These are phyloP conservation scores for Stemphylium lycopersici DNA, from an alignment of 2,329 filamentous ascomycete genomes.

Conservation along the genomic window DNA sequence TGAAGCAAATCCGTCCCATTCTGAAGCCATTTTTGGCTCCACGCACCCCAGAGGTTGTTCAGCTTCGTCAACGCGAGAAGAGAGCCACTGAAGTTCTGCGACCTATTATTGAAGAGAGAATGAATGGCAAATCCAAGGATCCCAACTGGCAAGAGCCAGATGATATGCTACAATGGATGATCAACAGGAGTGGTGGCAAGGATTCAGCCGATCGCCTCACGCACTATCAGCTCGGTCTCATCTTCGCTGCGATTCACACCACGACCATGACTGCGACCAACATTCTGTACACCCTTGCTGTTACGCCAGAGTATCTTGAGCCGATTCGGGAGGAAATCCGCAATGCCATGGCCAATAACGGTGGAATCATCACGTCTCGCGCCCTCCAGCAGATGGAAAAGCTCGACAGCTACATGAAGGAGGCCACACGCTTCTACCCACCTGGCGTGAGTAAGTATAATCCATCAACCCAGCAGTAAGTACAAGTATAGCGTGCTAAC, in stretches of 20 bases:
- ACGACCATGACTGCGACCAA: conserved; percentile 36
- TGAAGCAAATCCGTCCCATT: conserved; percentile 36
- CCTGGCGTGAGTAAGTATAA: conserved; percentile 27
- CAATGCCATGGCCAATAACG: conserved; percentile 46
- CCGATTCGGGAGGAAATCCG: conserved; percentile 52
- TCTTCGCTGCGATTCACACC: conserved; percentile 42
- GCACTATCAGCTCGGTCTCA: conserved; percentile 30
- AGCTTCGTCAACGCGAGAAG: conserved; percentile 27
- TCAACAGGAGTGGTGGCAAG: conserved; percentile 28
- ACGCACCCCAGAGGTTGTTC: conserved; percentile 32
- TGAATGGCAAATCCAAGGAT: conserved; percentile 29
- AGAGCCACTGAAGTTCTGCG: conserved; percentile 19
- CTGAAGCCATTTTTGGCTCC: conserved; percentile 33
- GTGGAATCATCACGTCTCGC: conserved; percentile 34
- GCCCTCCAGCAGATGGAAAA: conserved; percentile 45
- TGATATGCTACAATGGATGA: conserved; percentile 49
- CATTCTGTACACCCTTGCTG: conserved; percentile 41
- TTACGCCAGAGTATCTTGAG: conserved; percentile 50
- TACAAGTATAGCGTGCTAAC: neutral
- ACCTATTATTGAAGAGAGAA: conserved; percentile 36
- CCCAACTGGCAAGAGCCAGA: conserved; percentile 42
- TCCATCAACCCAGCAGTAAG: neutral
- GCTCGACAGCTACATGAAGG: conserved; percentile 48
- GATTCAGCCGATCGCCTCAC: conserved; percentile 11
- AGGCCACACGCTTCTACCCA: conserved; percentile 36